Percentiles rank a stretch among this genome's conserved stretches.
These are phyloP conservation scores for Penicillium concentricum DNA, from an alignment of 2,329 filamentous ascomycete species.

Conservation along the genomic window DNA sequence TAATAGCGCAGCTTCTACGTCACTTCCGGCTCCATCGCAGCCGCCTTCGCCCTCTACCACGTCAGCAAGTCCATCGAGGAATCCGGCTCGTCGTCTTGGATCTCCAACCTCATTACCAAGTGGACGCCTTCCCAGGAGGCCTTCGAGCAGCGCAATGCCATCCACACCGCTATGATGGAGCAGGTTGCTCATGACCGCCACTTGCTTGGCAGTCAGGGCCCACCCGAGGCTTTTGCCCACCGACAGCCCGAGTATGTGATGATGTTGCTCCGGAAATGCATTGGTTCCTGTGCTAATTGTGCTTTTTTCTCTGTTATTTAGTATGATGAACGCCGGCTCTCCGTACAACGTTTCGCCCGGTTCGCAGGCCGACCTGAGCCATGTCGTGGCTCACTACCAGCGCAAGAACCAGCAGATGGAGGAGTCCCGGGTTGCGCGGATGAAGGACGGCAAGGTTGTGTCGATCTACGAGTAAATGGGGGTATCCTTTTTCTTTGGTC, in stretches of 20 bases:
- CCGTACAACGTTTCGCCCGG: slow-evolving; percentile 66
- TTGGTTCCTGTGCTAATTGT: slow-evolving; percentile 3
- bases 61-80: slow-evolving; percentile 40
- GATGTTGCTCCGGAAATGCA: background rate
- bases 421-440: slow-evolving; percentile 52
- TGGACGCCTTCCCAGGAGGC: slow-evolving; percentile 55
- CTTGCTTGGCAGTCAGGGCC: slow-evolving; percentile 52
- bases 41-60: slow-evolving; percentile 45
- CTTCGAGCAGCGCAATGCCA: slow-evolving; percentile 57
- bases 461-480: slow-evolving; percentile 45
- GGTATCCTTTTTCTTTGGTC: slow-evolving; percentile 17
- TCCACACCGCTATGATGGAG: slow-evolving; percentile 62
- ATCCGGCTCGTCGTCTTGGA: slow-evolving; percentile 39
- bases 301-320: slow-evolving; percentile 28
- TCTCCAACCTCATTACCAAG: slow-evolving; percentile 53
- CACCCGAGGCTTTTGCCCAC: slow-evolving; percentile 52
- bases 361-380: slow-evolving; percentile 57
- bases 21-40: slow-evolving; percentile 43
- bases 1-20: slow-evolving; percentile 50
- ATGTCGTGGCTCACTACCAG: slow-evolving; percentile 63
- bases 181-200: slow-evolving; percentile 63
- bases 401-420: slow-evolving; percentile 57
- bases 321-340: slow-evolving; percentile 61
- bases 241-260: slow-evolving; percentile 63
- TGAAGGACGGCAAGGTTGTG: slow-evolving; percentile 45